phyloP scores from a whole-genome alignment of 2,329 filamentous ascomycete species.

The Erysiphe neolycopersici region DNA sequence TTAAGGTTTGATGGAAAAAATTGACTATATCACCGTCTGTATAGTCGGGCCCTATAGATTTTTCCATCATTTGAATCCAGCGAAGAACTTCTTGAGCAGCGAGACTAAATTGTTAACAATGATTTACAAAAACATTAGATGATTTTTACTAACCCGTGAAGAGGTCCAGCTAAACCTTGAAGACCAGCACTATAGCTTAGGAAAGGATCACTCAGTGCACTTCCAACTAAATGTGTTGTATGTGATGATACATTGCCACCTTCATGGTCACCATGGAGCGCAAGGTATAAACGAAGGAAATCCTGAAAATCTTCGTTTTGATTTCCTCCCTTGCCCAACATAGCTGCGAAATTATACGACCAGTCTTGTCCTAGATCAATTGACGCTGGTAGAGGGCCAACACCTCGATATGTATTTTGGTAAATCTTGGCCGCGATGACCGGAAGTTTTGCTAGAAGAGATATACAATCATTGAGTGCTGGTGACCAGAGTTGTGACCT shows the following conservation, averaged over 20 bases:
- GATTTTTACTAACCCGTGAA: constrained; percentile 36
- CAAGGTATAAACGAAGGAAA: constrained; percentile 74
- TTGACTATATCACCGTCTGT: constrained; percentile 58
- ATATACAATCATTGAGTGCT: constrained; percentile 86
- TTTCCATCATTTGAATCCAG: constrained; percentile 93
- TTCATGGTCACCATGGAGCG: constrained; percentile 93
- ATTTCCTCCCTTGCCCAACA: constrained; percentile 72
- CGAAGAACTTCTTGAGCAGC: constrained; percentile 92
- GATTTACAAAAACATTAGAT: neutral
- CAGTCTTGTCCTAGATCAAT: constrained; percentile 75
- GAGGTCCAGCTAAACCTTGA: constrained; percentile 79
- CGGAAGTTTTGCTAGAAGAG: constrained; percentile 80
- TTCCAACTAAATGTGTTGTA: constrained; percentile 81
- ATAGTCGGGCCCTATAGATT: constrained; percentile 53
- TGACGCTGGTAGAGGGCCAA: constrained; percentile 47
- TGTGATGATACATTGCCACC: constrained; percentile 95
- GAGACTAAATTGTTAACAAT: constrained; percentile 23
- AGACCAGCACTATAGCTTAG: constrained; percentile 89
- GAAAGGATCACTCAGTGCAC: constrained; percentile 83
- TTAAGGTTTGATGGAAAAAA: constrained; percentile 82
- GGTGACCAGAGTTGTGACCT: constrained; percentile 99
- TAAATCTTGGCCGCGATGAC: constrained; percentile 96
- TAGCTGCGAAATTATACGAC: constrained; percentile 95
- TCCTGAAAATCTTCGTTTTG: constrained; percentile 91
- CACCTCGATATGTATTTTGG: constrained; percentile 61